Conservation (phyloP, 2,329 filamentous ascomycete genomes). For the Chaetomium olivaceum region DNA sequence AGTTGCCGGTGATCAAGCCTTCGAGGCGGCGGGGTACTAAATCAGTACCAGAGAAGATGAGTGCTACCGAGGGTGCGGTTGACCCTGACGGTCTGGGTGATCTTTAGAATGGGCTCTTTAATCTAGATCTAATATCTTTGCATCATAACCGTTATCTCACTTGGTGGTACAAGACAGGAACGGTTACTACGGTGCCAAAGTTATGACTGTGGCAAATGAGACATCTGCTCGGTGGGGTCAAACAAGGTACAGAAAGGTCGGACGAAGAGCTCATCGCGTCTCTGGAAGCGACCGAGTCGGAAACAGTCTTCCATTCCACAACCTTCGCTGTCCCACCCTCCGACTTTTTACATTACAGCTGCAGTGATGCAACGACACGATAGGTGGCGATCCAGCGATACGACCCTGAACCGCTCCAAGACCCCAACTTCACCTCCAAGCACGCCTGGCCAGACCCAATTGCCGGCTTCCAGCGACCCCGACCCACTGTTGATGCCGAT, state of each 20-base stretch:
- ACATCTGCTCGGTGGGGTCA: not conserved
- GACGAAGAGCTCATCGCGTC: not conserved
- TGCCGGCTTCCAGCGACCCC: not conserved
- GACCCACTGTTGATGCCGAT: slow-evolving; percentile 2
- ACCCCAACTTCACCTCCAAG: not conserved
- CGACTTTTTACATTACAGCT: not conserved
- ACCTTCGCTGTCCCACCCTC: not conserved
- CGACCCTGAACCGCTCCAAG: not conserved
- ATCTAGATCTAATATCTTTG: not conserved
- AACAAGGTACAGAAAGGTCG: not conserved
- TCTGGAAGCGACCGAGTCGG: not conserved
- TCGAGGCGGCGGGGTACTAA: not conserved
- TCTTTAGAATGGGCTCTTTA: not conserved
- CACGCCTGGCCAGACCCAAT: not conserved
- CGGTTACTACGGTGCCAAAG: not conserved
- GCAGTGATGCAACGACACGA: not conserved
- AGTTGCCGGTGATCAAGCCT: not conserved
- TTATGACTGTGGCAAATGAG: too few species aligned
- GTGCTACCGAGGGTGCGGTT: not conserved
- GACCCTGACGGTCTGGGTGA: not conserved
- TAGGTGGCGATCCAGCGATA: not conserved
- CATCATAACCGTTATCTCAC: not conserved
- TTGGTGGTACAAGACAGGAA: not conserved
- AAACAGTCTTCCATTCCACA: not conserved
- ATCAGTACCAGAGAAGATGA: not conserved